phyloP scores from a whole-genome alignment of 768 basidiomycete genomes.

The Naganishia onofrii region DNA sequence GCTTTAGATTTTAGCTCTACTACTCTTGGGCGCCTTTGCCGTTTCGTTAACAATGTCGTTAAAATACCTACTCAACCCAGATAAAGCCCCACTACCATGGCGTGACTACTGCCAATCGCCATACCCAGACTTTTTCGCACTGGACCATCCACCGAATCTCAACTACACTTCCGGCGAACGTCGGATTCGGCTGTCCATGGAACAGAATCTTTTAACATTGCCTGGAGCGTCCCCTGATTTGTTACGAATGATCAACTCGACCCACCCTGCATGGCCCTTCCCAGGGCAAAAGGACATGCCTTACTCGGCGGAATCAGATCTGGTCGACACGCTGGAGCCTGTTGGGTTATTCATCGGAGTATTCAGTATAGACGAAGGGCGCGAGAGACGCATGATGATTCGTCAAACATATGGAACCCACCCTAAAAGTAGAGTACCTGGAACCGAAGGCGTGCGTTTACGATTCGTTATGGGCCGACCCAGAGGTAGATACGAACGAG shows the following conservation, averaged over 20 bases:
- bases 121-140: conserved; percentile 50
- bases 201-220: conserved; percentile 31
- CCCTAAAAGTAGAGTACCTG: conserved; percentile 64
- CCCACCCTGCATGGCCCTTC: conserved; percentile 43
- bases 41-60: conserved; percentile 79
- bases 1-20: conserved; percentile 60
- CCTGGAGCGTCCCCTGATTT: conserved; percentile 37
- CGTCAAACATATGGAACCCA: conserved; percentile 88
- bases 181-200: conserved; percentile 30
- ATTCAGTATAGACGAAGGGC: conserved; percentile 79
- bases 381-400: conserved; percentile 81
- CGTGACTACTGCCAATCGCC: conserved; percentile 77
- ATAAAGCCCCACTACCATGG: conserved; percentile 93
- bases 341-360: conserved; percentile 85
- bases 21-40: conserved; percentile 75
- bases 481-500: conserved; percentile 70
- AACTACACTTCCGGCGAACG: conserved; percentile 52
- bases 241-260: conserved; percentile 45
- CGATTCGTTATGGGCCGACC: conserved; percentile 88
- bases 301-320: conserved; percentile 51
- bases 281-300: conserved; percentile 35
- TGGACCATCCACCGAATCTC: conserved; percentile 36
- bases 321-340: conserved; percentile 73
- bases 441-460: conserved; percentile 78
- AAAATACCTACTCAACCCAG: conserved; percentile 90